phyloP scores from a whole-genome alignment of 2,329 filamentous ascomycete genomes.

The Massarina eburnea region DNA sequence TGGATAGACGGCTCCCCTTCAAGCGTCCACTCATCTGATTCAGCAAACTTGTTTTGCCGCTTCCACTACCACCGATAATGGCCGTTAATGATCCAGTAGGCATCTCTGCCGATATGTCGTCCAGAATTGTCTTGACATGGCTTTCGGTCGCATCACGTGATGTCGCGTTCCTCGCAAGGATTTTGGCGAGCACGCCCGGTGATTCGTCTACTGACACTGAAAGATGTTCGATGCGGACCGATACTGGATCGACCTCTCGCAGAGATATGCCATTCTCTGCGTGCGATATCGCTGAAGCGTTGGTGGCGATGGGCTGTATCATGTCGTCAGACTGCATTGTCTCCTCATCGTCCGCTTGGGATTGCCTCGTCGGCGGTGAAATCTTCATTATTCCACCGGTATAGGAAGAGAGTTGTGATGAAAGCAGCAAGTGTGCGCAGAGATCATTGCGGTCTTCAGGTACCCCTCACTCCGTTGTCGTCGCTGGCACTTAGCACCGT shows the following conservation, averaged over 20 bases:
- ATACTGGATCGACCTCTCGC: conserved; percentile 58
- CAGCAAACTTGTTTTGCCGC: conserved; percentile 62
- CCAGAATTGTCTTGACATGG: conserved; percentile 56
- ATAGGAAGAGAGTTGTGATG: background rate
- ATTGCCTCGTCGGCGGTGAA: background rate
- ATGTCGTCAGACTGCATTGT: conserved; percentile 6
- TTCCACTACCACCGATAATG: conserved; percentile 74
- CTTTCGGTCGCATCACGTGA: conserved; percentile 17
- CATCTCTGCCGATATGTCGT: conserved; percentile 65
- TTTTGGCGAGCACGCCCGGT: conserved; percentile 39
- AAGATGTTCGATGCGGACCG: conserved; percentile 57
- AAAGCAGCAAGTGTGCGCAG: background rate
- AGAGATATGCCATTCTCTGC: conserved; percentile 38
- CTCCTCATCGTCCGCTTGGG: conserved; percentile 4
- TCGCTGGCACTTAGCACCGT: conserved; percentile 1
- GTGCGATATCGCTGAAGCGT: conserved; percentile 15
- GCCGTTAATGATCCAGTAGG: conserved; percentile 69
- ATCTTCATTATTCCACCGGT: background rate
- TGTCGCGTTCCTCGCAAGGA: conserved; percentile 29
- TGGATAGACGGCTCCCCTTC: conserved; percentile 54
- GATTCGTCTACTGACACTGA: conserved; percentile 61
- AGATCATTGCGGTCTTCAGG: background rate
- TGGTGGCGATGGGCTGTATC: conserved; percentile 19
- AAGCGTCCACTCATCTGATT: conserved; percentile 73
- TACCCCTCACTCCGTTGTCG: background rate